Base-by-base conservation (phyloP, 2,329 filamentous ascomycete species). In the Sphaceloma murrayae region DNA sequence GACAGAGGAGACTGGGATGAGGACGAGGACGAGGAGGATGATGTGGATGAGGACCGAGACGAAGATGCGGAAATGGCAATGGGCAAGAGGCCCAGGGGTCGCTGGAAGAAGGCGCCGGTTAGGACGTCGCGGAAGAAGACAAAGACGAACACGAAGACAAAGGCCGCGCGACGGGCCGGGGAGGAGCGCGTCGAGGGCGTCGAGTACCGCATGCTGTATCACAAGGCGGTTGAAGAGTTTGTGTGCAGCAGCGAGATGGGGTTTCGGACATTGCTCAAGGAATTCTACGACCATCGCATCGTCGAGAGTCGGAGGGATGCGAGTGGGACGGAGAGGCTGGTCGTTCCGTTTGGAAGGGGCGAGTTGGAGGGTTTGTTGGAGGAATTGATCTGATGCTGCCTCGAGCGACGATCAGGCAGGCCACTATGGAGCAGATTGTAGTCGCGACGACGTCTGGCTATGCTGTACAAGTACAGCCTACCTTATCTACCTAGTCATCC, bases 211-310 rank as follows among this genome's bases (percentile, higher is more conserved):
- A 80, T 86, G 54, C 63, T 98, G 51, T 98, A 96, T 58, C 87
- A 94, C 60, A 95, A 94, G 67, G 88, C 91, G 2, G 82, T 89
- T 4, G 88, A 95, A 64, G 87, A 94, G 58, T 96, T 98, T 62
- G 91, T 98, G 39, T 95, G 89, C 61, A 91, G 85, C 54, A 94
- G 84, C 48, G 91, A 96, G 66, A 87, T 96, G 75, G 87, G 85
- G 50, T 96, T 96, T 67, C 75, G 91, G 49, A 94, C 88, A 18
- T 62, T 98, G 58, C 65, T 98, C 50, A 96, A 96, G 66, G 91
- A 98, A 74, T 91, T 98, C 62, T 86, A 95, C 59, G 91, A 98
- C 57, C 91, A 98, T 67, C 86, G 95, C 58, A 96, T 98, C 78
- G 83, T 98, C 51, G 85, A 85, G 45, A 93, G 84, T 49, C 77